Evolutionary conservation across 1,284 basidiomycete species (phyloP), one percentile per base, ranked within the genome.

Genomic region (Ustilago tritici): DNA sequence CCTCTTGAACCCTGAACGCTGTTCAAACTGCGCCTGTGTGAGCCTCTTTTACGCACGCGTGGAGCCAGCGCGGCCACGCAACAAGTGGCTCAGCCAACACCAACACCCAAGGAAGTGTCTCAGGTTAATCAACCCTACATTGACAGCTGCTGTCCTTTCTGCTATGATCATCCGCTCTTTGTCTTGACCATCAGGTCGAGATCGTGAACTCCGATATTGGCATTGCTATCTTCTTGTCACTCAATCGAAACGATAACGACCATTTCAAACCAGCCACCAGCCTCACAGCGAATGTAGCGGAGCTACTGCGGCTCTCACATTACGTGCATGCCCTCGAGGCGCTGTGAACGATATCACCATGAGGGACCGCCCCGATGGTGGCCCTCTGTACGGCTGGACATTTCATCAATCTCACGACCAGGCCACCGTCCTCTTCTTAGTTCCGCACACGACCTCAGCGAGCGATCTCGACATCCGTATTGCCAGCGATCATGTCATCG

Each of bases 361-460:
- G 70, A 64, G 61, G 55, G 38, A 56, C 31, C 35, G 49, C 32
- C 43, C 53, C 23, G 49, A 58, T 17, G 55, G 49, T 23, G 43
- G 52, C 28, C 65, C 70, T 52, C 59, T 82, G 19, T 72, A 70
- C 32, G 76, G 79, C 40, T 82, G 81, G 81, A 77, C 77, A 0
- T 76, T 78, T 31, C 81, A 82, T 49, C 81, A 82, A 57, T 78
- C 74, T 3, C 77, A 81, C 56, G 79, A 79, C 14, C 81, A 82
- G 58, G 77, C 76, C n/a, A 82, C 81, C n/a, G 72, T 81, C 2
- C 61, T 82, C 17, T 82, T 82, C 47, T 76, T 81, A 38, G 79
- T 82, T 6, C 70, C 76, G 10, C 68, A 72, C 2, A 46, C 56
- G 12, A 61, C 67, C 32, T 75, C 76, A 14, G 58, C 68, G 7